Conservation (phyloP, 345 rosid genomes). For the Boechera stricta region DNA sequence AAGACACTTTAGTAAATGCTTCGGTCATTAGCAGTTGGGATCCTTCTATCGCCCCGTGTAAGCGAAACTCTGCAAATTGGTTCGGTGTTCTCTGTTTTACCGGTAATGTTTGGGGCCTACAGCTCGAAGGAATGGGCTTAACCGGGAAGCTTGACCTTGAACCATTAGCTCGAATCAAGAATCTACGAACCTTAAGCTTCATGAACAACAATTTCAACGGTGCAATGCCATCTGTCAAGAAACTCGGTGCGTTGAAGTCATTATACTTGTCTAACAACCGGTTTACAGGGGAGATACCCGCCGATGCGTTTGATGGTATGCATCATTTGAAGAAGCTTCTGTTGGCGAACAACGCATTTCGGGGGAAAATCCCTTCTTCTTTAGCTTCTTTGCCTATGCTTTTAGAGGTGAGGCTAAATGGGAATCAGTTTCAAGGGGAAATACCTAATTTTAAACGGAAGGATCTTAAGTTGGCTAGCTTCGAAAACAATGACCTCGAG, state of each 20-base stretch:
- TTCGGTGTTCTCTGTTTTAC: conserved; percentile 60
- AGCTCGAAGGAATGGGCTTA: conserved; percentile 63
- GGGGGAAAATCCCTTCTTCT: conserved; percentile 64
- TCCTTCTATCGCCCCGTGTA: conserved; percentile 49
- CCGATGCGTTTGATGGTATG: conserved; percentile 65
- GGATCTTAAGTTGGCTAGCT: conserved; percentile 48
- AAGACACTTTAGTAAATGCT: conserved; percentile 40
- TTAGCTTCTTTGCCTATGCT: conserved; percentile 60
- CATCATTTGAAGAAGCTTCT: conserved; percentile 57
- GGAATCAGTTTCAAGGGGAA: conserved; percentile 61
- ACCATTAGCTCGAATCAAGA: conserved; percentile 46
- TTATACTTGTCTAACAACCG: conserved; percentile 68
- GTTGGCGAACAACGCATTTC: conserved; percentile 63
- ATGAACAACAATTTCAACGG: conserved; percentile 73
- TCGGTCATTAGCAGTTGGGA: conserved; percentile 54
- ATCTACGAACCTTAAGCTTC: conserved; percentile 65
- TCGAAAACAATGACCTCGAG: conserved; percentile 68
- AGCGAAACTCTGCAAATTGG: conserved; percentile 53
- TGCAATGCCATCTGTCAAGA: conserved; percentile 58
- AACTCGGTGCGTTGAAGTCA: conserved; percentile 54
- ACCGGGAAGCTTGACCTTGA: conserved; percentile 55
- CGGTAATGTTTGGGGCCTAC: conserved; percentile 61
- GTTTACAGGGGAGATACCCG: conserved; percentile 61
- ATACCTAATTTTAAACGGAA: conserved; percentile 60
- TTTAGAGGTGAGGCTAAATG: conserved; percentile 64